Conservation (phyloP, 352 stramenopile species). For the Hyaloperonospora brassicae region DNA sequence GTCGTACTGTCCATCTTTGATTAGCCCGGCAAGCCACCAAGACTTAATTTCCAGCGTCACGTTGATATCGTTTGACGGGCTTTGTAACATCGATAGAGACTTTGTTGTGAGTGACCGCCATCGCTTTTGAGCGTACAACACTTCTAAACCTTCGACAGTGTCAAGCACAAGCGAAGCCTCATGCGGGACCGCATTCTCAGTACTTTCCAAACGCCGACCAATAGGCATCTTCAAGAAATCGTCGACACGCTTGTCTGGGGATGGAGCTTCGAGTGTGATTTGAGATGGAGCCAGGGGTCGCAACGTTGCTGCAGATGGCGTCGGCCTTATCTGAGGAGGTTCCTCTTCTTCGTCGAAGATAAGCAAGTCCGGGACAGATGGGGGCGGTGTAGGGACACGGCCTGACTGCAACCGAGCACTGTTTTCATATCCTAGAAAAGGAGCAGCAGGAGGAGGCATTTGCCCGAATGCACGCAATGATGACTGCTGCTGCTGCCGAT, state of each 20-base stretch:
- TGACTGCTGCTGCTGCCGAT: slow-evolving; percentile 20
- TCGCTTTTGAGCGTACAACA: slow-evolving; percentile 54
- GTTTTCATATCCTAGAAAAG: slow-evolving; percentile 60
- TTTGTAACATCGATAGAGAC: slow-evolving; percentile 62
- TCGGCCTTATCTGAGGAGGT: slow-evolving; percentile 14
- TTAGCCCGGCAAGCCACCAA: slow-evolving; percentile 72
- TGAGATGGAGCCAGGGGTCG: slow-evolving; percentile 14
- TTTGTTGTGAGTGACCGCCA: slow-evolving; percentile 76
- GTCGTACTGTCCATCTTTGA: slow-evolving; percentile 74
- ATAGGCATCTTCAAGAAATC: slow-evolving; percentile 51
- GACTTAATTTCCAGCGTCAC: slow-evolving; percentile 66
- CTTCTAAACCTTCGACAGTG: slow-evolving; percentile 41
- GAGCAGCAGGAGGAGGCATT: slow-evolving; percentile 49
- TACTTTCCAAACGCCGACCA: slow-evolving; percentile 30
- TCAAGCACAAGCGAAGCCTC: slow-evolving; percentile 45
- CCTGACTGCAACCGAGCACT: slow-evolving; percentile 38
- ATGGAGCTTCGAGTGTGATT: slow-evolving; percentile 25
- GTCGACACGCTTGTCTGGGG: slow-evolving; percentile 45
- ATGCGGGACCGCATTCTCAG: slow-evolving; percentile 19
- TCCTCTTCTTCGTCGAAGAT: slow-evolving; percentile 13
- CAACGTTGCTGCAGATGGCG: slow-evolving; percentile 10
- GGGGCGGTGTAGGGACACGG: slow-evolving; percentile 11
- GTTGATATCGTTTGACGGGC: slow-evolving; percentile 34
- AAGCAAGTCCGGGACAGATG: slow-evolving; percentile 11
- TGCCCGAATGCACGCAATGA: slow-evolving; percentile 28